Evolutionary conservation across 1,284 basidiomycete genomes (phyloP), one percentile per base, ranked within the genome.

Genomic region (Vanrija sp.): DNA sequence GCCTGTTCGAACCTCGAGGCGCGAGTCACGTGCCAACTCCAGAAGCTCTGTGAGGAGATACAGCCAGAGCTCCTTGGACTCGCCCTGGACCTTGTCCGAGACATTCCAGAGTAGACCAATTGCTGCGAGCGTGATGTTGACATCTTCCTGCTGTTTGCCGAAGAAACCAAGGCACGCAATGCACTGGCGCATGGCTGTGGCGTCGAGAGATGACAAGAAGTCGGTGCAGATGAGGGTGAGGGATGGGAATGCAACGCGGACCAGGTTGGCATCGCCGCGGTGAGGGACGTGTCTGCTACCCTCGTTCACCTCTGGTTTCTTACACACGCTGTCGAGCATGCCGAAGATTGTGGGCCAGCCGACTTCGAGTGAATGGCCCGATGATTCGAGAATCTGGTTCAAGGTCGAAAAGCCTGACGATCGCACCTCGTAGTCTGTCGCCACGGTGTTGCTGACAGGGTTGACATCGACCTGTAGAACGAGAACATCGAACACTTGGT

Each of bases 311-410:
- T 43, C 44, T n/a, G 51, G 23, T 6, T 29, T 46, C 45, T 60
- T 80, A 76, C 91, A 91, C 29, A 94, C 85, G 66, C 88, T 86
- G 55, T 86, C 83, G 38, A 97, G 80, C 83, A 96, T 91, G 58
- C 86, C 84, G 71, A 98, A 97, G 64, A 98, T 91, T 0, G 82
- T 87, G 57, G 90, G 86, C 95, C 95, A 98, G 0, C 94, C 94
- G 10, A 88, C 83, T 7, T 91, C 82, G 2, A 98, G 81, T 0
- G 89, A 90, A 75, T 98, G 93, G 0, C 91, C 94, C 0, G 90
- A 90, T 0, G 86, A 85, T 73, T 98, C 91, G 16, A 98, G 78
- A 51, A 96, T 89, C 64, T 88, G 85, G 65, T 93, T 89, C 18
- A 98, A 76, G 0, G 89, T 91, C 65, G 95, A 90, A 51, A 95